Base-by-base conservation (phyloP, 2,329 filamentous ascomycete genomes). In the Calycina marina region DNA sequence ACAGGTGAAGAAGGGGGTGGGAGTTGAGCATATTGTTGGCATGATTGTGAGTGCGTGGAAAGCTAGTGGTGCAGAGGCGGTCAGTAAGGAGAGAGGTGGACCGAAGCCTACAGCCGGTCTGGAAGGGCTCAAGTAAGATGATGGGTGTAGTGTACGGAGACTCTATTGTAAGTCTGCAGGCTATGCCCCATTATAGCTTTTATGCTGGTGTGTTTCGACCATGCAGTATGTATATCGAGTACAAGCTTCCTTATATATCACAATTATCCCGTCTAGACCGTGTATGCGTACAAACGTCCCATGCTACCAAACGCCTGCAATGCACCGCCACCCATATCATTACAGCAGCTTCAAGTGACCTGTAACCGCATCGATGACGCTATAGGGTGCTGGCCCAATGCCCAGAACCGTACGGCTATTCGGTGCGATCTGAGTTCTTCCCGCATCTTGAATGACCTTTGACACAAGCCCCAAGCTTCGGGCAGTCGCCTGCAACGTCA, bases 391-490 rank as follows among this genome's bases (percentile, higher is more conserved):
- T 2, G 76, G 76, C 0, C 76, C 76, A 32, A 88, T 74, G 1
- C 90, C 90, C 31, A 98, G 62, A 25, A 98, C 90, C 0, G 90
- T 98, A 55, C 83, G 69, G 55, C 85, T 94, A 12, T 90, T 88
- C 26, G 80, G 76, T 32, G 85, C 86, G 56, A 98, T 96, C 69
- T 98, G 90, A 28, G 90, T 98, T 40, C 90, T 72, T 10, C 90
- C 90, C n/a, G 90, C 90, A 58, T 98, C 90, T 49, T 82, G 77
- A 44, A 98, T 88, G 32, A 93, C 75, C 55, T 88, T 79, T 32
- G 88, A 84, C 39, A 84, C 86, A 37, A 98, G 57, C 1, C 90
- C 88, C 37, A 94, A 55, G 52, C 77, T 83, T 40, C 83, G 67
- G 3, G 90, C 90, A 55, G 78, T 75, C 33, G 76, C 80, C 59